Evolutionary conservation across 805 yeast genomes (phyloP).

Genomic region (Kluyveromyces siamensis): DNA sequence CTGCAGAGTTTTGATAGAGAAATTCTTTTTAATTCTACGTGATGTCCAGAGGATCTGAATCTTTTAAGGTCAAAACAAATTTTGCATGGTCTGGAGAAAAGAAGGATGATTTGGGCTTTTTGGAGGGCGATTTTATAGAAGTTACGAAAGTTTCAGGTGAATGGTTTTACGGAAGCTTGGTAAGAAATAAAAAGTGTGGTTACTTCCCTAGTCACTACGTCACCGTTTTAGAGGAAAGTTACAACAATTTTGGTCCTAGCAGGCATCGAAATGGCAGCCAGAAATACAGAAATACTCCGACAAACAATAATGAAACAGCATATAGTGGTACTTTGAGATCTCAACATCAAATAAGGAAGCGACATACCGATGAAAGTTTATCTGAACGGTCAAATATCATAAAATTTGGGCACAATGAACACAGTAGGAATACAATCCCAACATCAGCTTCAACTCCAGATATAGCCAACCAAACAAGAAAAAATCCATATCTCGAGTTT

Average conservation of each 20-base stretch:
- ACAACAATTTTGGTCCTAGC: conserved; percentile 4
- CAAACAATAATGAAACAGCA: neutral
- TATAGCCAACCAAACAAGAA: neutral
- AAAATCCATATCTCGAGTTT: no score
- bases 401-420: neutral
- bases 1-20: neutral
- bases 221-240: conserved; percentile 38
- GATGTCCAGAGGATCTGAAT: conserved; percentile 19
- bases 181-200: conserved; percentile 72
- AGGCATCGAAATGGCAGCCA: neutral
- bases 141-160: conserved; percentile 80
- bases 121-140: conserved; percentile 88
- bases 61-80: conserved; percentile 70
- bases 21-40: no score
- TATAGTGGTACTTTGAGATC: neutral
- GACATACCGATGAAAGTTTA: neutral
- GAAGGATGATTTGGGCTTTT: conserved; percentile 82
- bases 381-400: neutral
- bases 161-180: conserved; percentile 83
- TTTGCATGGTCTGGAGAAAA: conserved; percentile 94
- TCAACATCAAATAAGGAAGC: neutral
- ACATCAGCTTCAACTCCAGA: conserved; percentile 5
- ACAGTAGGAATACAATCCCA: neutral
- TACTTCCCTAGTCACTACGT: conserved; percentile 85
- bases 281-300: neutral